phyloP scores from a whole-genome alignment of 1,284 basidiomycete genomes.

The Coniferiporia weirii region DNA sequence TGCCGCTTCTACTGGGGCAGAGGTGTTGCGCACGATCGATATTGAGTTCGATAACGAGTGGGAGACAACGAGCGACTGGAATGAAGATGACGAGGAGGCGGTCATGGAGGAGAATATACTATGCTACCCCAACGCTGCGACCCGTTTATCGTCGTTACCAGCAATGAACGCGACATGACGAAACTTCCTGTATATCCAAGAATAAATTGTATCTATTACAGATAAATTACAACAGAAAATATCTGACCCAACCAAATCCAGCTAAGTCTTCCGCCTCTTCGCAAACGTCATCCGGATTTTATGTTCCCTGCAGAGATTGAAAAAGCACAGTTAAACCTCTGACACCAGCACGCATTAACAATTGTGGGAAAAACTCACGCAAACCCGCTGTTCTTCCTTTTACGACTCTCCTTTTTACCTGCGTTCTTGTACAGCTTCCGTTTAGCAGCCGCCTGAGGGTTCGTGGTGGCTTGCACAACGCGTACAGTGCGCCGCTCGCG shows the following conservation, averaged over 20 bases:
- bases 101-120: constrained; percentile 61
- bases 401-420: constrained; percentile 77
- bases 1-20: constrained; percentile 31
- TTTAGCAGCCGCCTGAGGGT: constrained; percentile 76
- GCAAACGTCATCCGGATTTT: constrained; percentile 5
- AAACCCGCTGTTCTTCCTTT: constrained; percentile 63
- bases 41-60: constrained; percentile 92
- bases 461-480: constrained; percentile 55
- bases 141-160: background rate
- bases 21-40: constrained; percentile 55
- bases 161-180: background rate
- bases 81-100: constrained; percentile 80
- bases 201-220: background rate
- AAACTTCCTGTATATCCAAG: background rate
- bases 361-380: constrained; percentile 39
- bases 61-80: constrained; percentile 86
- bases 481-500: constrained; percentile 69
- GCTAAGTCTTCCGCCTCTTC: background rate
- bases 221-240: background rate
- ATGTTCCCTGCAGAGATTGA: background rate
- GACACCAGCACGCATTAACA: background rate
- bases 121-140: constrained; percentile 41
- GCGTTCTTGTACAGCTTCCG: constrained; percentile 64
- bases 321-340: background rate
- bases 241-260: background rate